A percentile compares a stretch with the other conserved stretches of the same genome.
phyloP scores from a whole-genome alignment of 768 basidiomycete genomes.

The Heimioporus sp. region DNA sequence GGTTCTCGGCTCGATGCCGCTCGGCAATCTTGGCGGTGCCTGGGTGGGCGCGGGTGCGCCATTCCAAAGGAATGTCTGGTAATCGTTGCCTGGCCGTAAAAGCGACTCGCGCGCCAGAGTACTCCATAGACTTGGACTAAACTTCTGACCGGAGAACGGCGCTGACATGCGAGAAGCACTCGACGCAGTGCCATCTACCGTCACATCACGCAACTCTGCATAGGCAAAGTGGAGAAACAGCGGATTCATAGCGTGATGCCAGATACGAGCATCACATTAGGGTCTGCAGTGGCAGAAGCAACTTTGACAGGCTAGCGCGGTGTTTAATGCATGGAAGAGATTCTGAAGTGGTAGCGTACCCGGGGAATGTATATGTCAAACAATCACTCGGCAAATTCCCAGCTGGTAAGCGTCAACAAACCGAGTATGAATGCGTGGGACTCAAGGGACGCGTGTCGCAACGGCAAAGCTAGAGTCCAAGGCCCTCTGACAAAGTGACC shows the following conservation, averaged over 20 bases:
- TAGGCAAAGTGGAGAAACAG: conserved; percentile 66
- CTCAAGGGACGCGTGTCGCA: conserved; percentile 45
- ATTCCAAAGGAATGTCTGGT: conserved; percentile 60
- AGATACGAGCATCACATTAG: conserved; percentile 56
- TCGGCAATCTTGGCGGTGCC: too few species aligned
- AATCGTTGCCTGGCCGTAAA: conserved; percentile 62
- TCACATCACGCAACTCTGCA: conserved; percentile 54
- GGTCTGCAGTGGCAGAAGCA: conserved; percentile 45
- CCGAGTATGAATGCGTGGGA: conserved; percentile 50
- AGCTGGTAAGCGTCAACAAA: conserved; percentile 49
- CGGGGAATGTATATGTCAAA: conserved; percentile 61
- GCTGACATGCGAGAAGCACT: conserved; percentile 47
- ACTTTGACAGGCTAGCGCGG: conserved; percentile 46
- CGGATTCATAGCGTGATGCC: conserved; percentile 52
- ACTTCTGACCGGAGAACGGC: conserved; percentile 69
- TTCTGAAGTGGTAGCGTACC: conserved; percentile 32
- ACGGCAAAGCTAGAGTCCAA: conserved; percentile 52
- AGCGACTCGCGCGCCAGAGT: conserved; percentile 57
- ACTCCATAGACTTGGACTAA: conserved; percentile 61
- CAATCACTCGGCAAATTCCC: conserved; percentile 62
- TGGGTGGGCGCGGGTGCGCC: conserved; percentile 38
- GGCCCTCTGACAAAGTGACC: conserved; percentile 60
- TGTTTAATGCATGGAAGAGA: conserved; percentile 1
- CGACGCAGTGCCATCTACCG: conserved; percentile 40
- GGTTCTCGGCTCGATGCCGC: too few species aligned